Conservation (phyloP, 306 rosid species). For the Myrica gale region DNA sequence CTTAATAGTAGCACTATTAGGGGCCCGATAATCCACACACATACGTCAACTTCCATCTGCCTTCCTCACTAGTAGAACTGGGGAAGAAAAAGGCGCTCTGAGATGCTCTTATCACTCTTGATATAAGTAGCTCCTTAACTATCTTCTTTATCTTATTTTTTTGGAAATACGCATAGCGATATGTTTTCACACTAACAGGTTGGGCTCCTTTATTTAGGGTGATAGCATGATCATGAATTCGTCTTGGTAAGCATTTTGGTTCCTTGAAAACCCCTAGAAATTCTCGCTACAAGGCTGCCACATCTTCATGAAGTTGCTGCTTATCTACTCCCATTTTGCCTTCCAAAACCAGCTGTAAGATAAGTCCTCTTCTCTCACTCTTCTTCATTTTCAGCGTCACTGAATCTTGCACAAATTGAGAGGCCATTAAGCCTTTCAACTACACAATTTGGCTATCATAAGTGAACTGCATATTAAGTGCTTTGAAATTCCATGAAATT, state of each 20-base stretch:
- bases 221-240: not conserved
- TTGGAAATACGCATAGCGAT: not conserved
- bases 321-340: too few species aligned
- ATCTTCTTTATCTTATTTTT: not conserved
- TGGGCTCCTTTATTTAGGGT: not conserved
- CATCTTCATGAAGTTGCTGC: accelerated
- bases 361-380: too few species aligned
- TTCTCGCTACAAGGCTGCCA: accelerated
- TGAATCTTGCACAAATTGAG: too few species aligned
- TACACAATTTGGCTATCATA: not conserved
- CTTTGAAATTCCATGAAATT: too few species aligned
- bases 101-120: not conserved
- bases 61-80: not conserved
- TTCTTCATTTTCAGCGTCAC: too few species aligned
- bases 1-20: not conserved
- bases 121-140: not conserved
- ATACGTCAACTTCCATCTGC: too few species aligned
- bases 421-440: not conserved
- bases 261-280: not conserved
- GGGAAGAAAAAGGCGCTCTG: not conserved
- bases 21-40: not conserved
- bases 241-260: not conserved
- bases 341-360: too few species aligned
- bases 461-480: not conserved
- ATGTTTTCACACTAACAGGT: not conserved